Percentiles rank a stretch among this genome's conserved stretches.
phyloP scores from a whole-genome alignment of 1,139 yeast genomes.

The Yamadazyma diospyri region DNA sequence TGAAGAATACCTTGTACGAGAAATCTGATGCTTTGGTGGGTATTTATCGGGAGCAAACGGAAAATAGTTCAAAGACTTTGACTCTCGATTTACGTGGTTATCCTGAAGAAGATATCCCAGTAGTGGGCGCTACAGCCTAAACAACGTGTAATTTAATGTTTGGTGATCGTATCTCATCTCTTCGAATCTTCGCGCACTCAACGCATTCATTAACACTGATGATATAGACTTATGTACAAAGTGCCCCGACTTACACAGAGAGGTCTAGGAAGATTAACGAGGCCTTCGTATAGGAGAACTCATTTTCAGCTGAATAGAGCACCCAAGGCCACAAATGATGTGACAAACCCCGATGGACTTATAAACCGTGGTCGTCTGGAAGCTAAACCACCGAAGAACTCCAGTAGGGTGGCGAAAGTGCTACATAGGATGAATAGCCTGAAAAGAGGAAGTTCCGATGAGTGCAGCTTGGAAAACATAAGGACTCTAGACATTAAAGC shows the following conservation, averaged over 20 bases:
- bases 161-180: neutral
- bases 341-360: too few species aligned
- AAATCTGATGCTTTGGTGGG: slow-evolving; percentile 91
- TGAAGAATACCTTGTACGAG: slow-evolving; percentile 84
- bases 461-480: slow-evolving; percentile 2
- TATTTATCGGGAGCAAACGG: slow-evolving; percentile 79
- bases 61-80: slow-evolving; percentile 72
- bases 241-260: too few species aligned
- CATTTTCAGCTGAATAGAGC: too few species aligned
- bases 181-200: neutral
- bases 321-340: too few species aligned
- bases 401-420: slow-evolving; percentile 1
- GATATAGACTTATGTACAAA: too few species aligned
- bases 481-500: slow-evolving; percentile 14
- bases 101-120: slow-evolving; percentile 35
- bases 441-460: slow-evolving; percentile 1
- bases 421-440: neutral
- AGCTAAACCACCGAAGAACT: too few species aligned
- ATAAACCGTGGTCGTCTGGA: too few species aligned
- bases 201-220: neutral
- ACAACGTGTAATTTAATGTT: neutral
- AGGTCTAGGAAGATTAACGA: too few species aligned
- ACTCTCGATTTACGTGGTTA: slow-evolving; percentile 71
- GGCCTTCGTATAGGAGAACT: too few species aligned
- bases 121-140: slow-evolving; percentile 13